Evolutionary conservation across 2,329 filamentous ascomycete genomes (phyloP), one percentile per base, ranked within the genome.

Genomic region (Lasiodiplodia sp.): DNA sequence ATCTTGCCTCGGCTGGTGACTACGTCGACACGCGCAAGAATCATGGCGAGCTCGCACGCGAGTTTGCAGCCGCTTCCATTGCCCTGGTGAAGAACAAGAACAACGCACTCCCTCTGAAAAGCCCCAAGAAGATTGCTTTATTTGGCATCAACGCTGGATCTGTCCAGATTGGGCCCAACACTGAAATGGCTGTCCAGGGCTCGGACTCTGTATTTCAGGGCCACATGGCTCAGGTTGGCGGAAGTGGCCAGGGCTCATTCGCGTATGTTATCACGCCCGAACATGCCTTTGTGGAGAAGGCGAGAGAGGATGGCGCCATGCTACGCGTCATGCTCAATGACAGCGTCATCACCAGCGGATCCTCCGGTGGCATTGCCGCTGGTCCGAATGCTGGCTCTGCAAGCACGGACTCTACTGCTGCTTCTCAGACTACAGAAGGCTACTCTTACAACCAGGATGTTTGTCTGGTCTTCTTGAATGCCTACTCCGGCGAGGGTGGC

Each of bases 61-160:
- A 80, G 47, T 72, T 81, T 18, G 81, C 80, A 37, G 79, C 80
- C n/a, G 80, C 79, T 44, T 80, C 79, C 1, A 78, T 76, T 34
- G 80, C 82, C 8, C 72, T 82, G 6, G 71, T 86, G 16, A 86
- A 86, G 76, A 88, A 89, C 67, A 74, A 72, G 1, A 80, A 82
- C 11, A 78, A 79, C 8, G 75, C 83, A 2, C 78, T 89, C 0
- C 87, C 87, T 0, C 76, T 92, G 6, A 83, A 83, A 65, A 83
- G 81, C 65, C 84, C 85, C 10, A 79, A 77, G 56, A 82, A 80
- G 37, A 81, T 86, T 53, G 80, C 79, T 2, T 76, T 87, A 1
- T 85, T 86, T 67, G 85, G 85, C 1, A 83, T 84, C 66, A 82
- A 83, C 70, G 83, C 83, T 40, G 78, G 77, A 14, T 79, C 82